A percentile compares a stretch with the other conserved stretches of the same genome.
Conservation (phyloP, 371 early-diverging fungal species). For the Mortierella sp. region DNA sequence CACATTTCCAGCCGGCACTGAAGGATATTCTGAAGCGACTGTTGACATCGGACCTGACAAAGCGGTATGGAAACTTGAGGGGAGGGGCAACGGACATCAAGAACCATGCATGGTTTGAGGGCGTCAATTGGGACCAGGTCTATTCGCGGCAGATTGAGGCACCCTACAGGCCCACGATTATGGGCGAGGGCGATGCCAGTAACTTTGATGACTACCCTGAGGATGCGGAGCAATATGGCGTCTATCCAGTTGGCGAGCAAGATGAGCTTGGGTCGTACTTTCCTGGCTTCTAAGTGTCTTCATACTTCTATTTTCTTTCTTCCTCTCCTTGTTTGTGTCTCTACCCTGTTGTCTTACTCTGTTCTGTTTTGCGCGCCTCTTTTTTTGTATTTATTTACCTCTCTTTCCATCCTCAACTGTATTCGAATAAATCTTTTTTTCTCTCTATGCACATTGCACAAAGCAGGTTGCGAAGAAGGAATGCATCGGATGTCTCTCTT, state of each 20-base stretch:
- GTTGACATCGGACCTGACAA: conserved; percentile 89
- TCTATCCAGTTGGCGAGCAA: conserved; percentile 37
- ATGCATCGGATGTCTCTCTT: not conserved
- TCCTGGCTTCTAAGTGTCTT: conserved; percentile 22
- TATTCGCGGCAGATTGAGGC: conserved; percentile 83
- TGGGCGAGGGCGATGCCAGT: conserved; percentile 92
- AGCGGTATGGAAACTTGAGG: conserved; percentile 94
- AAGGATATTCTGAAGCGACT: conserved; percentile 93
- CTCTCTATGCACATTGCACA: not conserved
- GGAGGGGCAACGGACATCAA: conserved; percentile 94
- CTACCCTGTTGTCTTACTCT: conserved; percentile 10
- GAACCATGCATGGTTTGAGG: conserved; percentile 95
- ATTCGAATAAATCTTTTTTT: not conserved
- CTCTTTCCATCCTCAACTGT: not conserved
- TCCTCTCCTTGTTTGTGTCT: not conserved
- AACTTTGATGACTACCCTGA: conserved; percentile 97
- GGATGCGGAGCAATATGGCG: conserved; percentile 78
- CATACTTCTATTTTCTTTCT: not conserved
- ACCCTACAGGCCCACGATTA: conserved; percentile 91
- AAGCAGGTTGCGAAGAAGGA: no score
- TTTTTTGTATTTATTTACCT: not conserved
- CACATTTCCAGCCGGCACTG: conserved; percentile 90
- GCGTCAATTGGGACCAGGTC: conserved; percentile 92
- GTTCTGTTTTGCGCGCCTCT: not conserved
- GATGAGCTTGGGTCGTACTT: conserved; percentile 51